A percentile compares a stretch with the other conserved stretches of the same genome.
Conservation (phyloP, 1,284 basidiomycete genomes). For the Apiotrichum akiyoshidainum region DNA sequence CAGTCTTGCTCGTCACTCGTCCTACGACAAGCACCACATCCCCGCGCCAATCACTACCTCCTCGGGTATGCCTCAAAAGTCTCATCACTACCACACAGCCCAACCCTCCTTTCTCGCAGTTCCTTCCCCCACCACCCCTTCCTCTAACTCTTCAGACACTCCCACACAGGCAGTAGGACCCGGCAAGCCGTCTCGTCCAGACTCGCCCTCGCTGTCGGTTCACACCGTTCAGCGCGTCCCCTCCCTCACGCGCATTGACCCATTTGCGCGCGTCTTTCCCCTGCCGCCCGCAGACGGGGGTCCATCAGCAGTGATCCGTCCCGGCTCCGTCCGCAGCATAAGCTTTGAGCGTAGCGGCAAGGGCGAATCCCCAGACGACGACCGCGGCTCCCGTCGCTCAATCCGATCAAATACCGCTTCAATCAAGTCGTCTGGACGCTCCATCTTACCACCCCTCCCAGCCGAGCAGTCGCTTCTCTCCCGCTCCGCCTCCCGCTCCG, state of each 20-base stretch:
- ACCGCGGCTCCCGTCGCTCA: conserved; percentile 12
- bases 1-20: background rate
- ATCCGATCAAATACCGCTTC: conserved; percentile 12
- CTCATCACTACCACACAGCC: background rate
- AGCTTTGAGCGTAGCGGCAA: conserved; percentile 1
- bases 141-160: background rate
- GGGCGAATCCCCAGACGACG: conserved; percentile 12
- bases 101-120: background rate
- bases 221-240: background rate
- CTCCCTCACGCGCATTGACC: background rate
- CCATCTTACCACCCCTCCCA: conserved; percentile 1
- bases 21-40: background rate
- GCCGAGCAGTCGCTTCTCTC: background rate
- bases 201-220: too few relatives aligned
- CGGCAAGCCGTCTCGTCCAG: background rate
- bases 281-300: conserved; percentile 2
- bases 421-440: background rate
- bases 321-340: conserved; percentile 19
- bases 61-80: background rate
- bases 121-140: background rate
- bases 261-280: conserved; percentile 9
- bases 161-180: background rate
- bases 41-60: background rate
- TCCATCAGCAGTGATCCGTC: conserved; percentile 11
- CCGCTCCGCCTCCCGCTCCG: too few relatives aligned